Evolutionary conservation across 306 rosid genomes (phyloP).

Genomic region (Malus sylvestris): DNA sequence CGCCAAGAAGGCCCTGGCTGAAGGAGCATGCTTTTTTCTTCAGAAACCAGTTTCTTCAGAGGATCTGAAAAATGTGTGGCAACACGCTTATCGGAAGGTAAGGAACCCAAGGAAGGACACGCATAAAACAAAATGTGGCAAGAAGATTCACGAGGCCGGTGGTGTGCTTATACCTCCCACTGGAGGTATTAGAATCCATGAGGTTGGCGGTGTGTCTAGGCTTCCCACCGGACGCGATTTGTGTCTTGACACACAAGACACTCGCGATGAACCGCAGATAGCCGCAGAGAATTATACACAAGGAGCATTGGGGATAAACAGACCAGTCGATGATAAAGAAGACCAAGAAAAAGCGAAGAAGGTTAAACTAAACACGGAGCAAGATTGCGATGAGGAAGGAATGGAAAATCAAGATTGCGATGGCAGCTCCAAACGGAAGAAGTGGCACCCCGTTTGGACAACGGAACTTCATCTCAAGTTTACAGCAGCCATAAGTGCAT

Average conservation of each 20-base stretch:
- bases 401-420: not conserved
- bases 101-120: not conserved
- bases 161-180: not conserved
- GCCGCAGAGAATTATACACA: not conserved
- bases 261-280: not conserved
- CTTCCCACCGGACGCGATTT: not conserved
- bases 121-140: not conserved
- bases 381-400: not conserved
- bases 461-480: conserved; percentile 34
- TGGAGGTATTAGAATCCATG: not conserved
- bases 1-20: conserved; percentile 17
- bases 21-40: conserved; percentile 33
- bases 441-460: conserved; percentile 30
- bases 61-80: conserved; percentile 42
- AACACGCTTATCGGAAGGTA: conserved; percentile 18
- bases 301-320: not conserved
- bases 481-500: conserved; percentile 18
- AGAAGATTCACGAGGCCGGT: not conserved
- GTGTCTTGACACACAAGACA: not conserved
- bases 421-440: not conserved
- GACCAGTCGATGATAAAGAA: not conserved
- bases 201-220: not conserved
- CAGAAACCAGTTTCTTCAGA: conserved; percentile 35
- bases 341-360: conserved; percentile 4
- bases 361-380: not conserved